Conservation (phyloP, 805 yeast species). For the Wickerhamiella kurtzmanii region DNA sequence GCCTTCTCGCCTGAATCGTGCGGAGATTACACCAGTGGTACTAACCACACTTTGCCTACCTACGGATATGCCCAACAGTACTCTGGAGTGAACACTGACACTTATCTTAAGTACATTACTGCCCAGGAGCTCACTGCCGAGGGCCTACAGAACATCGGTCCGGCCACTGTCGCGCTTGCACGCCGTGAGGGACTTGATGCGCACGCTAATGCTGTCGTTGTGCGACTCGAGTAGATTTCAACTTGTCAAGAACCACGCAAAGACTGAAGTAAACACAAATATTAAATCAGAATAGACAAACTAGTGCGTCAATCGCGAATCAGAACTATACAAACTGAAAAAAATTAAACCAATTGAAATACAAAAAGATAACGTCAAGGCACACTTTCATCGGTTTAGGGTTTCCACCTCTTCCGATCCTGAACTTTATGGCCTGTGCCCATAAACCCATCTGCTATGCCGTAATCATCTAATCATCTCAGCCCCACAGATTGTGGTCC, state of each 20-base stretch:
- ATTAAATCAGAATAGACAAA: neutral
- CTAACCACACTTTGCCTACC: constrained; percentile 96
- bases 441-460: no score
- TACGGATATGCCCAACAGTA: constrained; percentile 97
- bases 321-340: no score
- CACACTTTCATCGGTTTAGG: no score
- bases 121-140: constrained; percentile 77
- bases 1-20: constrained; percentile 94
- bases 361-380: no score
- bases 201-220: constrained; percentile 92
- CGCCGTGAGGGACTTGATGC: constrained; percentile 95
- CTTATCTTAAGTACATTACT: constrained; percentile 90
- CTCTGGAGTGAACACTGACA: constrained; percentile 91
- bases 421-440: no score
- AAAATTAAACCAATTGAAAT: no score
- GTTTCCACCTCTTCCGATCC: no score
- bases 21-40: constrained; percentile 96
- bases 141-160: constrained; percentile 83
- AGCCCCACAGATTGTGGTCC: neutral
- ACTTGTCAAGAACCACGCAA: no score
- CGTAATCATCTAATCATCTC: no score
- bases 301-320: no score
- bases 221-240: constrained; percentile 56
- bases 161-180: constrained; percentile 91
- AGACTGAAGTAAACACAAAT: neutral